Evolutionary conservation across 352 stramenopile species (phyloP).

Genomic region (Vaucheria bursata): DNA sequence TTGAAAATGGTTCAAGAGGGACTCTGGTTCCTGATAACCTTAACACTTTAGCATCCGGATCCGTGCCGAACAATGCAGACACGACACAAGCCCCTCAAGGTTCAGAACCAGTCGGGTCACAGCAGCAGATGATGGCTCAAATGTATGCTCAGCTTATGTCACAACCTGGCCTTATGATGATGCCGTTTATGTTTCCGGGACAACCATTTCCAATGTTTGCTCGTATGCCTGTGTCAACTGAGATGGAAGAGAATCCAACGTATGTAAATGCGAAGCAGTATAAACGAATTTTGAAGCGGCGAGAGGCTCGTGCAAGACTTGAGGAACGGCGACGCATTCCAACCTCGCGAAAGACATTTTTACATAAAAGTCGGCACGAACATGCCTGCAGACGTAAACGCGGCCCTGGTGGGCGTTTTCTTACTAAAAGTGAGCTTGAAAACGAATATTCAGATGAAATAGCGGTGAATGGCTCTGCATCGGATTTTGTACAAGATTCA

Average conservation of each 20-base stretch:
- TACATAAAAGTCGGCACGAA: constrained; percentile 59
- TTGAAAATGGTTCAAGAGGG: too few species aligned
- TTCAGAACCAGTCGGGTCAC: too few species aligned
- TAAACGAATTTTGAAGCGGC: constrained; percentile 56
- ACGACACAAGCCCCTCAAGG: too few species aligned
- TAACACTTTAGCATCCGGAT: too few species aligned
- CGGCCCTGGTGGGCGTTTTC: constrained; percentile 57
- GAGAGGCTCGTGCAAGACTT: constrained; percentile 55
- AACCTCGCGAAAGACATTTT: constrained; percentile 49
- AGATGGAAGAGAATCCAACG: constrained; percentile 28
- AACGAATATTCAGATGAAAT: constrained; percentile 13
- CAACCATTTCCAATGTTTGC: not conserved
- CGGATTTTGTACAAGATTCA: too few species aligned
- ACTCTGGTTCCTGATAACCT: too few species aligned
- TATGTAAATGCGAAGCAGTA: constrained; percentile 67
- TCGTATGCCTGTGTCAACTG: not conserved
- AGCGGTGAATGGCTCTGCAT: too few species aligned
- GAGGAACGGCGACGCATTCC: constrained; percentile 53
- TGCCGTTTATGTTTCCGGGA: not conserved
- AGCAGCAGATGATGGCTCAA: not conserved
- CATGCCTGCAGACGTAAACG: constrained; percentile 59
- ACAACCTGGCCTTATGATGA: not conserved
- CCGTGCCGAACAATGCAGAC: too few species aligned
- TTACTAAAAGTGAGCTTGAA: constrained; percentile 55
- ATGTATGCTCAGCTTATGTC: not conserved